Base-by-base conservation (phyloP, 139 green algal genomes). In the Chlamydomonas incerta region DNA sequence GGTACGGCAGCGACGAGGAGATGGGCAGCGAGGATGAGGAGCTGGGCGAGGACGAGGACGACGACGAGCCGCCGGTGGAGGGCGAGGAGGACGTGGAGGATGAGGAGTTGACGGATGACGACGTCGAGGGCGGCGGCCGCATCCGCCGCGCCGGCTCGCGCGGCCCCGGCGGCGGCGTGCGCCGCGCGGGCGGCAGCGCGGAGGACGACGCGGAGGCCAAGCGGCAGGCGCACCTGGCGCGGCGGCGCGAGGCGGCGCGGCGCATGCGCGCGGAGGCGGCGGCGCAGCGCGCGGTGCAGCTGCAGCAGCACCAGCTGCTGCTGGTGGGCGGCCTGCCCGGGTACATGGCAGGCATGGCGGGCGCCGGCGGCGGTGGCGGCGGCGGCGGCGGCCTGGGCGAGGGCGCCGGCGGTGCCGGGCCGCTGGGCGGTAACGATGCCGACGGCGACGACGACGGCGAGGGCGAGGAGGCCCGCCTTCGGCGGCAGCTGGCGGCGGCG, bases 181-280 rank as follows among this genome's bases (percentile, higher is more conserved):
- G 55, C 55, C 20, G 55, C 18, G 55, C 55, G 8, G 21, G 55
- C 20, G 18, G 55, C 6, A 15, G 18, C 10, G 29, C 41, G 1
- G 28, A 20, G 10, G 65, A 85, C 1, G 79, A 85, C 18, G 79
- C 79, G 20, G 79, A 85, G 79, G 65, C 79, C 31, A 75, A 76
- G 66, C 79, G 79, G 3, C 79, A 85, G 66, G 79, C 79, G 23
- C 24, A 75, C 23, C 65, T 85, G 6, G 79, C 79, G 0, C 65
- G 66, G 6, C 79, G 79, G 1, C 65, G 79, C 10, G 79, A 85
- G 66, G 66, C 65, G 2, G 79, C 79, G 8, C 65, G 79, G 4
- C 46, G 66, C 4, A 23, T 58, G 79, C 79, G 79, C 23, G 35
- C 60, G 14, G 79, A 85, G 33, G 79, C 79, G 13, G 79, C 77